These are phyloP conservation scores for Mucor mucedo DNA, from an alignment of 371 early-diverging fungal genomes.

Conservation along the genomic window DNA sequence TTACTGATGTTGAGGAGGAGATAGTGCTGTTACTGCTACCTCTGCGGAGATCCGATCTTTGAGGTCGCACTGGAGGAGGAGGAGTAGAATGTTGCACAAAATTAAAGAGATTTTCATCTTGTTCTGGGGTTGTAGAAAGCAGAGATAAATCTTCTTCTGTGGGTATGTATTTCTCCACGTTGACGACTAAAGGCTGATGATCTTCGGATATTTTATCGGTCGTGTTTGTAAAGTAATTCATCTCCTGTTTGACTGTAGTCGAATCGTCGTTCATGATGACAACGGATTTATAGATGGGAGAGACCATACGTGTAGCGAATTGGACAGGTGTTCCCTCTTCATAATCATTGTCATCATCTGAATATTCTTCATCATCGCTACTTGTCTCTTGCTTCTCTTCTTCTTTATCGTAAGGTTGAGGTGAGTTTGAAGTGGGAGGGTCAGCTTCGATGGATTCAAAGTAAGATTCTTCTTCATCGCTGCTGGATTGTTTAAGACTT, in stretches of 20 bases:
- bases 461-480: constrained; percentile 10
- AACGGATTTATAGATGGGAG: constrained; percentile 24
- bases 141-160: no score
- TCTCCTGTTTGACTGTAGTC: background rate
- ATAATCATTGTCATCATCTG: constrained; percentile 8
- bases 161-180: no score
- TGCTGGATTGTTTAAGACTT: background rate
- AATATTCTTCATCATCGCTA: background rate
- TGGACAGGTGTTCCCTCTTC: constrained; percentile 20
- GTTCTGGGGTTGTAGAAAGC: background rate
- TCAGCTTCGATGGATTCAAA: background rate
- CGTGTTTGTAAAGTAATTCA: background rate
- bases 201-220: background rate
- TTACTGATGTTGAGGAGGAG: no score
- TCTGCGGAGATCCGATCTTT: constrained; percentile 21
- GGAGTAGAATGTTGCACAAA: background rate
- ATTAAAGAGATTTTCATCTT: background rate
- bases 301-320: constrained; percentile 18
- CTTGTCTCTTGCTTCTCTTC: constrained; percentile 2
- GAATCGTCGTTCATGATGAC: constrained; percentile 11
- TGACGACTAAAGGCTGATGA: no score
- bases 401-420: background rate
- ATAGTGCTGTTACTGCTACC: background rate
- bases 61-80: constrained; percentile 16
- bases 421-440: no score